phyloP scores from a whole-genome alignment of 1,284 basidiomycete genomes.

The Ceratobasidium sp. region DNA sequence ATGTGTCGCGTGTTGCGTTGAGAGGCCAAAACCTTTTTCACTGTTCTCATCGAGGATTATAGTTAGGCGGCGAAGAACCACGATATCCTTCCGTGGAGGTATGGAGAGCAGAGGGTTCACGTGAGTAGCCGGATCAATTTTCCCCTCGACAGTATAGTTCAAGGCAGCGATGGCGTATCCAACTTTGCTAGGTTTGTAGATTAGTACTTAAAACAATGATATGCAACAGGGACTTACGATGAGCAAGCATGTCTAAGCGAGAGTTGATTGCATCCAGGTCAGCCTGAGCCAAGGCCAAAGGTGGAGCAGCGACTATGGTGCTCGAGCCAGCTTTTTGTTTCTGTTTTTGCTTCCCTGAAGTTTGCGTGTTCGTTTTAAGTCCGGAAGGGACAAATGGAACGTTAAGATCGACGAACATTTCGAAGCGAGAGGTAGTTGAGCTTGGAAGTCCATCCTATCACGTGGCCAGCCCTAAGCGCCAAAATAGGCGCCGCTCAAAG shows the following conservation, averaged over 20 bases:
- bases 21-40: conserved; percentile 83
- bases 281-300: conserved; percentile 57
- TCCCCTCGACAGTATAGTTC: conserved; percentile 74
- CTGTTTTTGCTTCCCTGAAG: conserved; percentile 62
- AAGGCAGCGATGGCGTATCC: conserved; percentile 82
- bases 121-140: conserved; percentile 76
- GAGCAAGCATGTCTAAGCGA: conserved; percentile 68
- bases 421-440: not conserved
- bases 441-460: not conserved
- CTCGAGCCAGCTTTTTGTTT: conserved; percentile 47
- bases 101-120: conserved; percentile 71
- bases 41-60: conserved; percentile 80
- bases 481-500: too few species aligned
- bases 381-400: conserved; percentile 62
- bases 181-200: conserved; percentile 63
- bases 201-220: conserved; percentile 48
- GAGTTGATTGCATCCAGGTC: conserved; percentile 64
- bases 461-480: not conserved
- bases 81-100: conserved; percentile 67
- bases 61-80: conserved; percentile 76
- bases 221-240: conserved; percentile 60
- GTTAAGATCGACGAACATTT: conserved; percentile 74
- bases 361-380: conserved; percentile 52
- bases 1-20: conserved; percentile 68
- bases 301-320: conserved; percentile 15